phyloP scores from a whole-genome alignment of 2,329 filamentous ascomycete genomes.

The Monosporascus sp. region DNA sequence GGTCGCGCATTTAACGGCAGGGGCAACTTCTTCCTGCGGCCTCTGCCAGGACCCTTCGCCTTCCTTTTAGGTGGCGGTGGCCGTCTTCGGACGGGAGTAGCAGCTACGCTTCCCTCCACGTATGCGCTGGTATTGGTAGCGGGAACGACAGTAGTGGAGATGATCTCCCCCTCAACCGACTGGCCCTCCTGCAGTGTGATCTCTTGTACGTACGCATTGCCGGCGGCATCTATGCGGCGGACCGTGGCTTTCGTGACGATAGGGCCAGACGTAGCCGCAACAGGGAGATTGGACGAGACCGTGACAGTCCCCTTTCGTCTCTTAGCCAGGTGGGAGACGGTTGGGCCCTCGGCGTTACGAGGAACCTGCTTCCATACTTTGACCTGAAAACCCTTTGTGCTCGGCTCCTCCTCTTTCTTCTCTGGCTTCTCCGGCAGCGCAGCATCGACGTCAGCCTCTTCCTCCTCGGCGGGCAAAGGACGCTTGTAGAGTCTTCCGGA shows the following conservation, averaged over 20 bases:
- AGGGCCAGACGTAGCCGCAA: slow-evolving; percentile 40
- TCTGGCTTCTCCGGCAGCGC: slow-evolving; percentile 45
- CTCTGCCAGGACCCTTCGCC: slow-evolving; percentile 71
- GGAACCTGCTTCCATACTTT: slow-evolving; percentile 59
- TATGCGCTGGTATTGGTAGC: slow-evolving; percentile 50
- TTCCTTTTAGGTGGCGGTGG: slow-evolving; percentile 78
- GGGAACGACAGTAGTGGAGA: slow-evolving; percentile 52
- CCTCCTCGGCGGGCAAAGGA: slow-evolving; percentile 56
- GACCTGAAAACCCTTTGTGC: slow-evolving; percentile 47
- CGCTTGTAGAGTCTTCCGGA: slow-evolving; percentile 73
- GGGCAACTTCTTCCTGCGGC: slow-evolving; percentile 66
- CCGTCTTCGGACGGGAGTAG: slow-evolving; percentile 49
- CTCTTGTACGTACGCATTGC: slow-evolving; percentile 80
- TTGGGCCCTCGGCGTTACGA: slow-evolving; percentile 49
- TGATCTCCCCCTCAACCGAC: slow-evolving; percentile 74
- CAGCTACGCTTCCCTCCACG: slow-evolving; percentile 46
- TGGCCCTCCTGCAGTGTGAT: slow-evolving; percentile 77
- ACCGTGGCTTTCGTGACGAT: slow-evolving; percentile 76
- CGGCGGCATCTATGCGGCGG: slow-evolving; percentile 68
- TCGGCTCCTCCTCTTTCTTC: slow-evolving; percentile 60
- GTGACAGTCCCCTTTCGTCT: slow-evolving; percentile 57
- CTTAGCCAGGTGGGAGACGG: slow-evolving; percentile 54
- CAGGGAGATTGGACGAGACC: slow-evolving; percentile 46
- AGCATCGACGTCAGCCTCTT: slow-evolving; percentile 48
- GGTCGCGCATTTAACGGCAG: slow-evolving; percentile 28